phyloP scores from a whole-genome alignment of 1,284 basidiomycete species.

The Papiliotrema flavescens region DNA sequence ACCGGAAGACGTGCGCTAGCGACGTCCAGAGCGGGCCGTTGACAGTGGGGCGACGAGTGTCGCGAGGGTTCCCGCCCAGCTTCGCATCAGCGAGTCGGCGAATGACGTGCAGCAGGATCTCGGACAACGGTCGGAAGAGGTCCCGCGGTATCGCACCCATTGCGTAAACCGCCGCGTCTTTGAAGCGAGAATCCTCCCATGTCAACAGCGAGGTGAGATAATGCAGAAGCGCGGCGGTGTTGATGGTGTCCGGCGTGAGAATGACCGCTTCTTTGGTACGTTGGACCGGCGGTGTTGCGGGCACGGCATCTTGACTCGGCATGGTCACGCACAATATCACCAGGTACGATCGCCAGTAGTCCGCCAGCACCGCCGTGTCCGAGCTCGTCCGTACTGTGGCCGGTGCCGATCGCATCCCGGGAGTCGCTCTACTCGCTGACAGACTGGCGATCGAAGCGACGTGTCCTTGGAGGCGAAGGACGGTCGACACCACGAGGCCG shows the following conservation, averaged over 20 bases:
- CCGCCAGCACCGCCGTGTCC: slow-evolving; percentile 65
- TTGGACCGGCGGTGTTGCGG: slow-evolving; percentile 55
- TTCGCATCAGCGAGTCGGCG: slow-evolving; percentile 65
- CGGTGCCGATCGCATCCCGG: slow-evolving; percentile 20
- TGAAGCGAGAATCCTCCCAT: slow-evolving; percentile 75
- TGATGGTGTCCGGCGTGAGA: slow-evolving; percentile 38
- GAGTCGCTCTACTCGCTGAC: slow-evolving; percentile 23
- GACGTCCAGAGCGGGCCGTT: slow-evolving; percentile 82
- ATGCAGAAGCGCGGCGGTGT: slow-evolving; percentile 73
- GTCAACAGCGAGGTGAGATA: slow-evolving; percentile 83
- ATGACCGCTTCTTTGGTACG: slow-evolving; percentile 50
- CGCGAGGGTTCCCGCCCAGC: slow-evolving; percentile 12
- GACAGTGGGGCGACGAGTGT: slow-evolving; percentile 56
- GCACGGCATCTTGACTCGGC: slow-evolving; percentile 43
- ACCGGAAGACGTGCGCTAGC: slow-evolving; percentile 82
- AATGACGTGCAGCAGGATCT: slow-evolving; percentile 74
- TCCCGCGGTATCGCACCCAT: slow-evolving; percentile 78
- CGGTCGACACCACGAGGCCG: slow-evolving; percentile 40
- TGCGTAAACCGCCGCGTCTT: slow-evolving; percentile 80
- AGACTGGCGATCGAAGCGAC: slow-evolving; percentile 44
- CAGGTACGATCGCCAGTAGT: slow-evolving; percentile 86
- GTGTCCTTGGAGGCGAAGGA: slow-evolving; percentile 48
- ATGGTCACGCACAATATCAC: slow-evolving; percentile 73
- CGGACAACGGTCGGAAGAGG: slow-evolving; percentile 75
- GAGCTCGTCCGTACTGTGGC: slow-evolving; percentile 28